Evolutionary conservation across 805 yeast species (phyloP).

Genomic region (Blastobotrys muscicola): DNA sequence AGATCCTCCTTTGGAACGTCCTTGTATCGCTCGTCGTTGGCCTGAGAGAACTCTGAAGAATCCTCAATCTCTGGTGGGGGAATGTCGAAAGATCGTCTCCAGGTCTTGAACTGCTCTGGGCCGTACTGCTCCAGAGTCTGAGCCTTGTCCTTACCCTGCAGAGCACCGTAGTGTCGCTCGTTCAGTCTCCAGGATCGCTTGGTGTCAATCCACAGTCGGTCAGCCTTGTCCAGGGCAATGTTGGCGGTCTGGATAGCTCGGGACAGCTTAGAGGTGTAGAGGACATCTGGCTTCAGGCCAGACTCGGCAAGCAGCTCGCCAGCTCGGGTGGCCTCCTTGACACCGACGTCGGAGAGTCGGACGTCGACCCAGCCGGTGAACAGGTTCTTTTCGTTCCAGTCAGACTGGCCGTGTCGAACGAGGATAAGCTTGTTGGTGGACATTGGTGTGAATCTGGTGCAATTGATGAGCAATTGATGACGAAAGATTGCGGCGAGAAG

Average conservation of each 20-base stretch:
- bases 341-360: constrained; percentile 71
- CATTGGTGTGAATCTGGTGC: background rate
- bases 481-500: too few species aligned
- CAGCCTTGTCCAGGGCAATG: constrained; percentile 83
- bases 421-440: constrained; percentile 55
- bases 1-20: constrained; percentile 77
- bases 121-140: constrained; percentile 83
- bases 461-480: too few species aligned
- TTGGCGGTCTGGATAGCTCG: constrained; percentile 97
- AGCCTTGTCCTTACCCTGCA: constrained; percentile 98
- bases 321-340: constrained; percentile 85
- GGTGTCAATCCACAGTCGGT: constrained; percentile 83
- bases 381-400: constrained; percentile 96
- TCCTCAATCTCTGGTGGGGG: constrained; percentile 89
- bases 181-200: constrained; percentile 95
- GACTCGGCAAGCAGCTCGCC: constrained; percentile 87
- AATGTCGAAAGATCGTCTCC: constrained; percentile 95
- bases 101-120: constrained; percentile 84
- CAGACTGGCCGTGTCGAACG: constrained; percentile 99
- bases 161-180: constrained; percentile 98
- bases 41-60: constrained; percentile 74
- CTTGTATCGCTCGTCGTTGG: constrained; percentile 74
- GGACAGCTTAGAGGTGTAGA: constrained; percentile 83
- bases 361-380: constrained; percentile 99
- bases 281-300: constrained; percentile 73